Percentiles rank a stretch among this genome's conserved stretches.
Evolutionary conservation across 805 yeast genomes (phyloP).

Genomic region (Metschnikowia baotianmanensis): DNA sequence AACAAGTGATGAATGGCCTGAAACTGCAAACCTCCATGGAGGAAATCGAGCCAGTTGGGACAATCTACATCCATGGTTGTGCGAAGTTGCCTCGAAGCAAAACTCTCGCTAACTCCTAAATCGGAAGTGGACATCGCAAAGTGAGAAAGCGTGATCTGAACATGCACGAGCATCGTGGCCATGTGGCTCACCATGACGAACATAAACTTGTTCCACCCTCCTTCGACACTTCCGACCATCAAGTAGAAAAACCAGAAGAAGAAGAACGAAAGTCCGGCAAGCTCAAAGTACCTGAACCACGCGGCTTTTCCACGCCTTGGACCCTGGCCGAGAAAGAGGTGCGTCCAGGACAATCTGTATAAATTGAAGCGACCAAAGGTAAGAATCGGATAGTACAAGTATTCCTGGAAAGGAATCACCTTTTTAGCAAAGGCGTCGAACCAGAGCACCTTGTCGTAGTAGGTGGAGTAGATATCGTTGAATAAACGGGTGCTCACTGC

Average conservation of each 20-base stretch:
- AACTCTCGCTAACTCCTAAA: constrained; percentile 75
- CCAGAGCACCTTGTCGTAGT: constrained; percentile 64
- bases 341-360: constrained; percentile 78
- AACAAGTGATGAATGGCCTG: constrained; percentile 89
- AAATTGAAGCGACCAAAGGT: constrained; percentile 84
- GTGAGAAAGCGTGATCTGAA: constrained; percentile 84
- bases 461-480: constrained; percentile 72
- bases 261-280: constrained; percentile 66
- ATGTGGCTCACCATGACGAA: constrained; percentile 73
- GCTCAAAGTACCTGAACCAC: constrained; percentile 79
- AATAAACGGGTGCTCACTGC: constrained; percentile 76
- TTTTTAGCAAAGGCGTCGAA: constrained; percentile 64
- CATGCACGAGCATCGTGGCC: constrained; percentile 89
- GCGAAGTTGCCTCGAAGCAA: constrained; percentile 74
- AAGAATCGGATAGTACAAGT: constrained; percentile 73
- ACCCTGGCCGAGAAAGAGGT: constrained; percentile 70
- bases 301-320: constrained; percentile 82
- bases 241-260: constrained; percentile 80
- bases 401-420: constrained; percentile 63
- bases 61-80: constrained; percentile 96
- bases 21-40: constrained; percentile 91
- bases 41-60: constrained; percentile 86
- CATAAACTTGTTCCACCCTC: constrained; percentile 50
- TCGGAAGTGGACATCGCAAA: constrained; percentile 94
- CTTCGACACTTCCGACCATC: constrained; percentile 52